Base-by-base conservation (phyloP, 2,329 filamentous ascomycete genomes). In the Fusarium domesticum region DNA sequence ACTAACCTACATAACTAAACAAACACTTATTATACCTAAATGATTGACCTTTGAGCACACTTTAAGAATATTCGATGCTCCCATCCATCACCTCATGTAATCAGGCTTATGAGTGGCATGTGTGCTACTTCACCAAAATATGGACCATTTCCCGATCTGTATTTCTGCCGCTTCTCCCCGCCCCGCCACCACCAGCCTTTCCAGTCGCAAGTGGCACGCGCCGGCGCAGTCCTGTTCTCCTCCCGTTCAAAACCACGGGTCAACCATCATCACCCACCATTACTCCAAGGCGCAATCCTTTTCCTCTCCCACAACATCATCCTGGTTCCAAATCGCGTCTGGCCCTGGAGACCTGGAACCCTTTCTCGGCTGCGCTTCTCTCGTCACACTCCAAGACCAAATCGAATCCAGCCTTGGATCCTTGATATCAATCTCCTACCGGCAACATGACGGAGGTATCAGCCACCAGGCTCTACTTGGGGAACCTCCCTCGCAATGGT, bases 401-500 rank as follows among this genome's bases (percentile, higher is more conserved):
- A 31, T 39, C 48, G 41, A 35, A 37, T 40, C 36, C 48, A 47
- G 38, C 47, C 48, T 31, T 37, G 35, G 23, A 14, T 39, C 30
- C 43, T 32, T 52, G 56, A 53, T 55, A 51, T 45, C 41, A 31
- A 37, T 39, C 49, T 51, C 36, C 43, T 20, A 53, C 45, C 59
- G 56, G 58, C 66, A 78, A 70, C 69, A 90, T 89, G 81, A 85
- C 83, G 64, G 89, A 96, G 75, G 92, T 96, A 59, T 96, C 90
- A 54, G 86, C 87, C 59, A 97, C 92, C 66, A 84, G 93, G 75
- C 87, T 97, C 60, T 98, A 97, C 76, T 77, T 97, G 75, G 92
- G 92, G 72, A 97, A 97, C 75, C 85, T 98, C 70, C 92, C 93
- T 71, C 89, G 90, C 72, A 89, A 88, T 78, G 90, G 91, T 96